Evolutionary conservation across 495 filamentous ascomycete genomes (phyloP).

Genomic region (Amphirosellinia nigrospora): DNA sequence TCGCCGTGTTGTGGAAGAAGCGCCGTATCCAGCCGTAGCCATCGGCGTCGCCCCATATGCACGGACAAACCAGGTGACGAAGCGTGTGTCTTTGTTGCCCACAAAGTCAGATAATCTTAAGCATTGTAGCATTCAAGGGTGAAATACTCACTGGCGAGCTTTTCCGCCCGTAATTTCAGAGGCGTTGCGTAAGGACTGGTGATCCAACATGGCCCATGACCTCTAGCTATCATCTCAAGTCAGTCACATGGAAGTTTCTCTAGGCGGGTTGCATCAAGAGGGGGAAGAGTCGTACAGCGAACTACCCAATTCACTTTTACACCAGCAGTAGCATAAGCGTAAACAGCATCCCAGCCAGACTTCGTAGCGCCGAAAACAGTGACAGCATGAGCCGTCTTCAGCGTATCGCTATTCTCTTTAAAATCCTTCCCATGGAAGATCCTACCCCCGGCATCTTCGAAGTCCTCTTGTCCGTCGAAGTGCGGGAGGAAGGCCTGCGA

Average conservation of each 20-base stretch:
- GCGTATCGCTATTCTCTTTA: constrained; percentile 34
- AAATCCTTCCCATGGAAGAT: constrained; percentile 71
- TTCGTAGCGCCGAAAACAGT: constrained; percentile 76
- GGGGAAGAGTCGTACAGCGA: constrained; percentile 48
- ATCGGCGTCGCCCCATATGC: constrained; percentile 50
- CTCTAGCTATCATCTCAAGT: constrained; percentile 54
- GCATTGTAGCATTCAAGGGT: background rate
- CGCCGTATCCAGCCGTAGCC: constrained; percentile 46
- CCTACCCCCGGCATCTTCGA: constrained; percentile 50
- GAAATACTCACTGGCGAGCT: constrained; percentile 55
- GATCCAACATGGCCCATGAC: constrained; percentile 78
- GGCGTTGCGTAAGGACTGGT: constrained; percentile 59
- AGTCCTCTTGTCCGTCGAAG: constrained; percentile 45
- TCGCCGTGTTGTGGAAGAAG: constrained; percentile 69
- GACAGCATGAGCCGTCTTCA: constrained; percentile 49
- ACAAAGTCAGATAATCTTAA: background rate
- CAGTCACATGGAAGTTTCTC: background rate
- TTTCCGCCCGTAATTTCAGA: constrained; percentile 50
- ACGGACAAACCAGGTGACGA: constrained; percentile 54
- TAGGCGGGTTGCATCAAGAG: background rate
- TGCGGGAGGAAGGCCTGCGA: constrained; percentile 48
- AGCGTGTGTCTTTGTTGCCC: constrained; percentile 50
- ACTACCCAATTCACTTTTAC: constrained; percentile 78
- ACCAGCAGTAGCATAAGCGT: constrained; percentile 67
- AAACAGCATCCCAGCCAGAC: constrained; percentile 78